These are phyloP conservation scores for Fusarium falciforme DNA, from an alignment of 2,329 filamentous ascomycete species.

Conservation along the genomic window DNA sequence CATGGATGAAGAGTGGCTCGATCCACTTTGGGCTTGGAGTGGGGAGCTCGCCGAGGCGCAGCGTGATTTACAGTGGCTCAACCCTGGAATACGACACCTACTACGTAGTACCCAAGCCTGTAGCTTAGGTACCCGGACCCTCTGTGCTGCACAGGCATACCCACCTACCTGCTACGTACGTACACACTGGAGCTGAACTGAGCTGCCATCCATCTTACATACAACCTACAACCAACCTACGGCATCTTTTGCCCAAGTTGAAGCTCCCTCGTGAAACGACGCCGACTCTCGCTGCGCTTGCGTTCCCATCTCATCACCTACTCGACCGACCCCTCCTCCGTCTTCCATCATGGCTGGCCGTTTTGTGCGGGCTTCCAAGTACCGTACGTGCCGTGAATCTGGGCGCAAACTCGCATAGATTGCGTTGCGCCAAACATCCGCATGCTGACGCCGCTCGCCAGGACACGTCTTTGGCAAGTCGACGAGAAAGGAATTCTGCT, in stretches of 20 bases:
- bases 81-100: slow-evolving; percentile 19
- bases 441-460: slow-evolving; percentile 56
- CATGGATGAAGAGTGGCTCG: slow-evolving; percentile 3
- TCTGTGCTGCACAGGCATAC: not conserved
- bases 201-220: slow-evolving; percentile 33
- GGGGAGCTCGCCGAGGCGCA: slow-evolving; percentile 42
- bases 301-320: slow-evolving; percentile 11
- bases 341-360: slow-evolving; percentile 66
- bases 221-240: slow-evolving; percentile 38
- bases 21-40: slow-evolving; percentile 26
- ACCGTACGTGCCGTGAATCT: slow-evolving; percentile 62
- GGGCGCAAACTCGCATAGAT: slow-evolving; percentile 38
- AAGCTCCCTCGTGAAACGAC: slow-evolving; percentile 13
- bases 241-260: slow-evolving; percentile 37
- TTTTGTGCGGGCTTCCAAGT: slow-evolving; percentile 76
- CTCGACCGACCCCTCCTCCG: slow-evolving; percentile 15
- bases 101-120: not conserved
- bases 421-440: slow-evolving; percentile 31
- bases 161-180: not conserved
- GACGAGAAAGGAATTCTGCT: slow-evolving; percentile 97
- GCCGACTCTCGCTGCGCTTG: slow-evolving; percentile 19
- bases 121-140: slow-evolving; percentile 15
- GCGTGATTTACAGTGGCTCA: slow-evolving; percentile 39
- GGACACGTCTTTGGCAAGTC: slow-evolving; percentile 98
- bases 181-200: slow-evolving; percentile 2